Conservation (phyloP, 306 rosid species). For the Dicorynia guianensis region DNA sequence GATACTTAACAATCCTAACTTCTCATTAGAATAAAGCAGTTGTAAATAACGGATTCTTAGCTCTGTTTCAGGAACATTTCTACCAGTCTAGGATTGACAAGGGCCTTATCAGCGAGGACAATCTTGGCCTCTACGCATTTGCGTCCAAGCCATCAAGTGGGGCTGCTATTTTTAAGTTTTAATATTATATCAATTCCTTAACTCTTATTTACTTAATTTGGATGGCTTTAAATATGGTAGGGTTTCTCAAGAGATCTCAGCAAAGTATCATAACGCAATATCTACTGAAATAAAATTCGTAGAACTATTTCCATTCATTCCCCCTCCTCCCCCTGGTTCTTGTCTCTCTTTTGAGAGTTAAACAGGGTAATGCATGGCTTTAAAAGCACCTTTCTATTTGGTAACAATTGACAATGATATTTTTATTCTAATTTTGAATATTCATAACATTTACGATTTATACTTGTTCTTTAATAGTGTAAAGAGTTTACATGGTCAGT, state of each 20-base stretch:
- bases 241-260: not conserved
- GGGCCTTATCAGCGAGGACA: slow-evolving; percentile 66
- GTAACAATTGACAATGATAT: no score
- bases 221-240: not conserved
- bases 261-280: not conserved
- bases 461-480: no score
- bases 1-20: not conserved
- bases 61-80: slow-evolving; percentile 64
- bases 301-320: not conserved
- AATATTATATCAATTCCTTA: slow-evolving; percentile 25
- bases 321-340: not conserved
- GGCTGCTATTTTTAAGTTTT: slow-evolving; percentile 88
- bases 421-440: no score
- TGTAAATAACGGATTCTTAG: slow-evolving; percentile 33
- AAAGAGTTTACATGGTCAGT: no score
- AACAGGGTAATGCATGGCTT: not conserved
- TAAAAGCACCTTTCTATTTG: not conserved
- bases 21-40: not conserved
- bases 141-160: slow-evolving; percentile 99
- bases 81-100: slow-evolving; percentile 74
- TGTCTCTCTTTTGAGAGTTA: not conserved
- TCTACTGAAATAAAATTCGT: not conserved
- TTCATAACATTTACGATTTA: no score
- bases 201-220: not conserved
- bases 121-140: slow-evolving; percentile 79